A percentile compares a stretch with the other conserved stretches of the same genome.
Evolutionary conservation across 148 eudicot species (phyloP).

Genomic region (Nyssa sinensis): DNA sequence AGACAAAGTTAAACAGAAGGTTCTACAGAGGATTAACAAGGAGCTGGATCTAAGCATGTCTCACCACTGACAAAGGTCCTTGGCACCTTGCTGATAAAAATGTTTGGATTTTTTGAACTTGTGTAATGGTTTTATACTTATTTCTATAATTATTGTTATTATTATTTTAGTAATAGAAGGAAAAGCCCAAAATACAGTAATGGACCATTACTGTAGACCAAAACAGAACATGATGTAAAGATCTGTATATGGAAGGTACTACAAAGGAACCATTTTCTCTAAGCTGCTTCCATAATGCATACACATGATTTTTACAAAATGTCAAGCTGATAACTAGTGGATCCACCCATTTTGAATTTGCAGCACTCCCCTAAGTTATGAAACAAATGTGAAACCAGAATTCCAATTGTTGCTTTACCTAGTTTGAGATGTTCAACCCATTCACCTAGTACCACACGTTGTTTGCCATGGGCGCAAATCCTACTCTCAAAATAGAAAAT

Average conservation of each 20-base stretch:
- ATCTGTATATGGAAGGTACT: not conserved
- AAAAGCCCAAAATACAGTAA: not conserved
- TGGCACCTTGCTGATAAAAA: no score
- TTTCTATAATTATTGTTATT: no score
- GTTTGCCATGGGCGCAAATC: not conserved
- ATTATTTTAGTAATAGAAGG: no score
- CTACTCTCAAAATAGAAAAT: not conserved
- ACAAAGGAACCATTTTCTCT: not conserved
- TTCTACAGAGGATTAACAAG: not conserved
- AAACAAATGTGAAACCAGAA: not conserved
- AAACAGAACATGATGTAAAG: not conserved
- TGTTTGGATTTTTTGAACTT: not conserved
- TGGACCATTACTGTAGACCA: no score
- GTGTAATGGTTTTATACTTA: not conserved
- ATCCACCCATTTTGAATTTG: not conserved
- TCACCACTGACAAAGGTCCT: not conserved
- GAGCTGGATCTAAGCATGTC: constrained; percentile 3
- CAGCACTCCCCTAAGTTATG: not conserved
- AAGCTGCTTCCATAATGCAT: not conserved
- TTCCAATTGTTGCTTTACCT: not conserved
- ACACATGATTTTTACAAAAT: not conserved
- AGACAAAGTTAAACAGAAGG: constrained; percentile 12
- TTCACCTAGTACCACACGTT: not conserved
- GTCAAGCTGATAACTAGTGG: not conserved
- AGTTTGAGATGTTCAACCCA: not conserved